Evolutionary conservation across 768 basidiomycete genomes (phyloP).

Genomic region (Lactarius hatsudake): DNA sequence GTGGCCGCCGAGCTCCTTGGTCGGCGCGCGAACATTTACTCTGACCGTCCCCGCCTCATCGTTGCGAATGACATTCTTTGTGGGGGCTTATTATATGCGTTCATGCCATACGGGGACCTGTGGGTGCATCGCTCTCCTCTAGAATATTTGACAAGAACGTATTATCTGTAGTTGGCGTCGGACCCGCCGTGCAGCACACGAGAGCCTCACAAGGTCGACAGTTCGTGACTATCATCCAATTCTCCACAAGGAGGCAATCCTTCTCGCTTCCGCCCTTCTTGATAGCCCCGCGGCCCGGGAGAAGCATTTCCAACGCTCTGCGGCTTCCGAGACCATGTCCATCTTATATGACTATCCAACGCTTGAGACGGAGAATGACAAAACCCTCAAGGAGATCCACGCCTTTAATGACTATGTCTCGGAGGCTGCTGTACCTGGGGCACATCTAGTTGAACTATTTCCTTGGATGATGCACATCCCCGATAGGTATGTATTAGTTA

Average conservation of each 20-base stretch:
- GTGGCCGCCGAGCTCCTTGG: slow-evolving; percentile 40
- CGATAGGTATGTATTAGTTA: not conserved
- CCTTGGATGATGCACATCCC: slow-evolving; percentile 25
- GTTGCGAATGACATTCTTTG: slow-evolving; percentile 36
- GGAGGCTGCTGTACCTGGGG: slow-evolving; percentile 23
- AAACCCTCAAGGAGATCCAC: slow-evolving; percentile 4
- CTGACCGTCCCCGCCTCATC: slow-evolving; percentile 32
- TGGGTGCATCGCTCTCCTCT: slow-evolving; percentile 4
- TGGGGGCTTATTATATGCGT: slow-evolving; percentile 33
- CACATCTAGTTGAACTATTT: slow-evolving; percentile 28
- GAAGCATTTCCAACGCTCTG: slow-evolving; percentile 8
- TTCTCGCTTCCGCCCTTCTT: not conserved
- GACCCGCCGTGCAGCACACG: slow-evolving; percentile 16
- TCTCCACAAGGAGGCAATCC: slow-evolving; percentile 10
- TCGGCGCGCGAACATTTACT: slow-evolving; percentile 33
- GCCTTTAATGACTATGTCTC: not conserved
- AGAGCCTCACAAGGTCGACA: slow-evolving; percentile 5
- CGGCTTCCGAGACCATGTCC: slow-evolving; percentile 8
- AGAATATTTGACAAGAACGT: not conserved
- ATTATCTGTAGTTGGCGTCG: slow-evolving; percentile 8
- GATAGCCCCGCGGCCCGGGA: not conserved
- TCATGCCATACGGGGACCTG: slow-evolving; percentile 30
- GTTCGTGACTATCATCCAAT: slow-evolving; percentile 7
- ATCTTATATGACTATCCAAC: slow-evolving; percentile 17
- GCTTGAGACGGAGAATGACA: slow-evolving; percentile 4